Evolutionary conservation across 345 rosid genomes (phyloP).

Genomic region (Cardamine resedifolia): DNA sequence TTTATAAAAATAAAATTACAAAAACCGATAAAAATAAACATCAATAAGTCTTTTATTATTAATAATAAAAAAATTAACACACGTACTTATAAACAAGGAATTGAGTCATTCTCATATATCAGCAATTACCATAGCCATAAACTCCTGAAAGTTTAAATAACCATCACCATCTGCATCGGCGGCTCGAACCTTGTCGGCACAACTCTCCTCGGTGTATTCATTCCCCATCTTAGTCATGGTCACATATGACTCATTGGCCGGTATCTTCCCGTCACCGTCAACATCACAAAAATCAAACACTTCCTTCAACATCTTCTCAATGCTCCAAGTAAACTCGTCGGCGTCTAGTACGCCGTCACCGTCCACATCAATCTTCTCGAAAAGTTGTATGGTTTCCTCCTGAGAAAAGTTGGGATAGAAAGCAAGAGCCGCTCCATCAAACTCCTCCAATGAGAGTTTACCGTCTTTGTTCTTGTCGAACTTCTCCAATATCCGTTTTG

Average conservation of each 20-base stretch:
- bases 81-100: neutral
- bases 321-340: neutral
- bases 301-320: constrained; percentile 15
- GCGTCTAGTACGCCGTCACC: constrained; percentile 3
- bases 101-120: neutral
- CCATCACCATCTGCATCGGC: constrained; percentile 26
- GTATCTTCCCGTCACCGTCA: constrained; percentile 19
- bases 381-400: neutral
- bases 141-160: constrained; percentile 17
- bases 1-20: too few species aligned
- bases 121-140: constrained; percentile 14
- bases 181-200: constrained; percentile 2
- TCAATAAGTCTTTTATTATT: neutral
- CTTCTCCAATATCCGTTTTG: neutral
- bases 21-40: neutral
- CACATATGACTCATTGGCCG: constrained; percentile 6
- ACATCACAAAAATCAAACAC: constrained; percentile 10
- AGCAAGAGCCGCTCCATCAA: constrained; percentile 8
- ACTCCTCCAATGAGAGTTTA: constrained; percentile 3
- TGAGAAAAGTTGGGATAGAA: neutral
- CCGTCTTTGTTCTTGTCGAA: constrained; percentile 26
- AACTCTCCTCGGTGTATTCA: neutral
- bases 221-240: neutral
- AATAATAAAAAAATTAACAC: neutral
- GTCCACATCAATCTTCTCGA: constrained; percentile 1